A percentile compares a stretch with the other conserved stretches of the same genome.
phyloP scores from a whole-genome alignment of 768 basidiomycete genomes.

The Termitomyces sp. region DNA sequence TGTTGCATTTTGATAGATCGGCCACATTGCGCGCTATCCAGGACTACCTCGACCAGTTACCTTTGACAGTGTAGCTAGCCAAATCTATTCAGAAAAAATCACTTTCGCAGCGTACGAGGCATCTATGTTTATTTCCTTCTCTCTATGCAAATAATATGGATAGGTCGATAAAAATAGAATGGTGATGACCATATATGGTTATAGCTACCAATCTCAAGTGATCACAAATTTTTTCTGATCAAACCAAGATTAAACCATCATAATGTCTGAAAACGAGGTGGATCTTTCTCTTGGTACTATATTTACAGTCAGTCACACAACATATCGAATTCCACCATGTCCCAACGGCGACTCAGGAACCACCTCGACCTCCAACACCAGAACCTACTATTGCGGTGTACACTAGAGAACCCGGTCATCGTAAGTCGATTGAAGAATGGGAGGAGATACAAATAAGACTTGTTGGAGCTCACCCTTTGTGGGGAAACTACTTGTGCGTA shows the following conservation, averaged over 20 bases:
- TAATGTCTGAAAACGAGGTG: constrained; percentile 16
- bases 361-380: constrained; percentile 64
- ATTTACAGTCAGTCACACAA: constrained; percentile 44
- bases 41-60: constrained; percentile 26
- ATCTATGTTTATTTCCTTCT: not conserved
- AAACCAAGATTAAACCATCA: constrained; percentile 8
- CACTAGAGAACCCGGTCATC: constrained; percentile 31
- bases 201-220: not conserved
- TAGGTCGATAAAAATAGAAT: not conserved
- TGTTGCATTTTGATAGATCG: constrained; percentile 33
- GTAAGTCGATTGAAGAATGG: constrained; percentile 26
- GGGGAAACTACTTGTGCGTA: constrained; percentile 75
- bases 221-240: not conserved
- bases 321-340: constrained; percentile 2
- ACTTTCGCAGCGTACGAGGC: too few relatives aligned
- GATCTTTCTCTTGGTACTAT: constrained; percentile 23
- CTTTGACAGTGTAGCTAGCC: constrained; percentile 11
- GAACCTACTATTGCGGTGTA: constrained; percentile 54
- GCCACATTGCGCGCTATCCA: constrained; percentile 30
- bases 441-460: constrained; percentile 56
- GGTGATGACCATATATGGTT: not conserved
- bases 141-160: not conserved
- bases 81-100: too few relatives aligned
- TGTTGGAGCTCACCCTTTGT: constrained; percentile 77
- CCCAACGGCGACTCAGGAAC: constrained; percentile 43